Evolutionary conservation across 2,329 filamentous ascomycete genomes (phyloP).

Genomic region (Alternaria arborescens): DNA sequence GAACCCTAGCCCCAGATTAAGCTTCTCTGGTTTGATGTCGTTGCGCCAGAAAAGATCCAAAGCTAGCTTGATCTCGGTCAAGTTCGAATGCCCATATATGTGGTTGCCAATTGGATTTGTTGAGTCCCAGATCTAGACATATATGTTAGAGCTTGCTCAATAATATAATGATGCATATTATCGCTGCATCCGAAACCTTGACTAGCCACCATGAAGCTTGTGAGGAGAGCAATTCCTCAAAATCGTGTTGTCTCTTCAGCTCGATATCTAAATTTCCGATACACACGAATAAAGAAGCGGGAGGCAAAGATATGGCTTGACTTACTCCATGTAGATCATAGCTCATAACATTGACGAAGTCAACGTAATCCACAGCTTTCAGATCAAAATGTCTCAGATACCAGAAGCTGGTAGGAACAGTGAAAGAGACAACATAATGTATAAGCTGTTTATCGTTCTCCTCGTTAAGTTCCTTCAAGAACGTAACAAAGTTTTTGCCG

Average conservation of each 20-base stretch:
- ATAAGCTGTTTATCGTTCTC: background rate
- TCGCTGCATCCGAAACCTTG: too few species aligned
- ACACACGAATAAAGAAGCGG: too few species aligned
- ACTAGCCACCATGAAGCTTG: too few species aligned
- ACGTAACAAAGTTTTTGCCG: background rate
- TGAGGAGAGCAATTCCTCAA: too few species aligned
- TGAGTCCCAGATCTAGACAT: too few species aligned
- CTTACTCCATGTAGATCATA: conserved; percentile 56
- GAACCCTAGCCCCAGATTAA: conserved; percentile 56
- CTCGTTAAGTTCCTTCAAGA: background rate
- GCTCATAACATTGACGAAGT: conserved; percentile 52
- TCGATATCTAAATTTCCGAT: too few species aligned
- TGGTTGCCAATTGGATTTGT: conserved; percentile 33
- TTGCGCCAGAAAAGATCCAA: conserved; percentile 58
- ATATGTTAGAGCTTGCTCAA: too few species aligned
- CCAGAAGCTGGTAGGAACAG: conserved; percentile 18
- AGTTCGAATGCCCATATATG: conserved; percentile 52
- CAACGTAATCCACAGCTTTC: conserved; percentile 25
- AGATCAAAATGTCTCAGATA: conserved; percentile 7
- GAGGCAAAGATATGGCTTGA: conserved; percentile 35
- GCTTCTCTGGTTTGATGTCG: conserved; percentile 49
- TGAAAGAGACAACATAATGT: conserved; percentile 11
- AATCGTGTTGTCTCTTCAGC: too few species aligned
- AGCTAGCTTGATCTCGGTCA: conserved; percentile 55
- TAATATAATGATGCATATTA: too few species aligned